These are phyloP conservation scores for Geotrichum armillariae DNA, from an alignment of 1,139 yeast species.

Conservation along the genomic window DNA sequence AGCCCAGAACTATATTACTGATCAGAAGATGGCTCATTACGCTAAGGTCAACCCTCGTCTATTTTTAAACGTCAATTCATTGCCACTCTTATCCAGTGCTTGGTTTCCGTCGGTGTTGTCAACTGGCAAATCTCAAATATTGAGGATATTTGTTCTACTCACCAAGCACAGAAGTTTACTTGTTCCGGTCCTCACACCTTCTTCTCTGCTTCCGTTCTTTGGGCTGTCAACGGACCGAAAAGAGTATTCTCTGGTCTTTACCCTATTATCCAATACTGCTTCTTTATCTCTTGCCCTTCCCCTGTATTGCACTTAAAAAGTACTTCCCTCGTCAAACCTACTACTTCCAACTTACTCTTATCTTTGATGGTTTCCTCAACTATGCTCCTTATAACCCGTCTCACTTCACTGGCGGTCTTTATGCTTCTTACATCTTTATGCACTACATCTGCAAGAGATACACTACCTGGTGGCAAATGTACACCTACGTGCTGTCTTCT, in stretches of 20 bases:
- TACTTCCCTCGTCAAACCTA: conserved; percentile 43
- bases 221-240: conserved; percentile 58
- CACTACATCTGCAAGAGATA: conserved; percentile 40
- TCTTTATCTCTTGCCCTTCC: conserved; percentile 30
- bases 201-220: conserved; percentile 42
- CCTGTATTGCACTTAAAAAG: conserved; percentile 32
- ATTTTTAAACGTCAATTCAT: conserved; percentile 58
- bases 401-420: conserved; percentile 43
- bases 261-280: conserved; percentile 41
- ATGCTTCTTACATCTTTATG: conserved; percentile 44
- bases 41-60: conserved; percentile 58
- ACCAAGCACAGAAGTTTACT: conserved; percentile 39
- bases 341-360: conserved; percentile 40
- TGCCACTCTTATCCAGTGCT: conserved; percentile 37
- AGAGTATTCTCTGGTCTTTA: conserved; percentile 39
- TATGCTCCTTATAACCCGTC: conserved; percentile 46
- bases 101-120: conserved; percentile 53
- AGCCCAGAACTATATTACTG: conserved; percentile 55
- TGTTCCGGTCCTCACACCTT: conserved; percentile 39
- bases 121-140: conserved; percentile 53
- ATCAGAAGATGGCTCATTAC: conserved; percentile 62
- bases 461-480: conserved; percentile 62
- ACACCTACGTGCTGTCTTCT: conserved; percentile 53
- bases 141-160: conserved; percentile 48
- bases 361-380: conserved; percentile 43